Evolutionary conservation across 1,284 basidiomycete species (phyloP).

Genomic region (Naganishia liquefaciens): DNA sequence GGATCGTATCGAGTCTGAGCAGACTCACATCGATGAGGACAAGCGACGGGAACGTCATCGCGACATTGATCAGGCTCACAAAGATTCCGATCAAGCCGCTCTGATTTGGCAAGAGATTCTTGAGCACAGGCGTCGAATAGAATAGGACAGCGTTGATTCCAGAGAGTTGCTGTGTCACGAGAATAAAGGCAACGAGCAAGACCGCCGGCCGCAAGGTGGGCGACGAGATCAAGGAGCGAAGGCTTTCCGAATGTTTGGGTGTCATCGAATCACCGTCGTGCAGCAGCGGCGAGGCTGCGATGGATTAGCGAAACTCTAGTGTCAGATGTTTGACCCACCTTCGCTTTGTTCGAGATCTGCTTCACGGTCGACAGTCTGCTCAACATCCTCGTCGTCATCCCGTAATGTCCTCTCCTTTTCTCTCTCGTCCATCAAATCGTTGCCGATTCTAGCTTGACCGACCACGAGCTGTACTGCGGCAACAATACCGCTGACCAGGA

Average conservation of each 20-base stretch:
- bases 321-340: background rate
- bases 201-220: constrained; percentile 29
- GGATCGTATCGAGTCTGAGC: background rate
- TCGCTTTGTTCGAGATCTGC: constrained; percentile 3
- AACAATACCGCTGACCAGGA: constrained; percentile 65
- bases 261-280: background rate
- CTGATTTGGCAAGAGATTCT: constrained; percentile 70
- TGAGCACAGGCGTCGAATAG: constrained; percentile 83
- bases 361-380: background rate
- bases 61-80: constrained; percentile 69
- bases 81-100: constrained; percentile 58
- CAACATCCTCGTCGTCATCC: constrained; percentile 55
- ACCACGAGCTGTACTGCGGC: constrained; percentile 62
- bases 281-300: constrained; percentile 19
- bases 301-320: background rate
- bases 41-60: constrained; percentile 79
- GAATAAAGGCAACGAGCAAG: constrained; percentile 43
- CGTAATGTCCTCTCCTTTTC: constrained; percentile 57
- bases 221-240: constrained; percentile 25
- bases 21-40: constrained; percentile 73
- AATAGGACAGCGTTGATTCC: constrained; percentile 82
- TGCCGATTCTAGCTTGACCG: constrained; percentile 45
- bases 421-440: constrained; percentile 19
- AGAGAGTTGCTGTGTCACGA: constrained; percentile 76
- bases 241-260: background rate